Evolutionary conservation across 1,284 basidiomycete species (phyloP), one percentile per base, ranked within the genome.

Genomic region (Boletus hoseneyae): DNA sequence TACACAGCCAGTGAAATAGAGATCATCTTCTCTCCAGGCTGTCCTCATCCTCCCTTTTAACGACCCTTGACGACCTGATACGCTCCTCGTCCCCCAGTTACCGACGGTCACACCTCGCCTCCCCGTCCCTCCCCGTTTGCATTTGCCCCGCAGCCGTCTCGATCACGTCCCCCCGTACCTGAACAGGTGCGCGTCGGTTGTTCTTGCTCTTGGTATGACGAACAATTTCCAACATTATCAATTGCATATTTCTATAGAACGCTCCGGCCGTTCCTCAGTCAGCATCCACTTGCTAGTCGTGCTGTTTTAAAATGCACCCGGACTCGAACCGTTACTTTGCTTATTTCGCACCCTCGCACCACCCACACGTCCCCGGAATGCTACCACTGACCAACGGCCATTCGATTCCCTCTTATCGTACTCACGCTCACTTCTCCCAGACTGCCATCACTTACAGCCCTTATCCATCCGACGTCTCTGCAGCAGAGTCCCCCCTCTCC

Each of bases 191-290:
- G 66, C 63, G 47, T 63, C 57, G 57, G n/a, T n/a, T n/a, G 64
- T 55, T 65, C 59, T 54, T 62, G 50, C 48, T 45, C 56, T 65
- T 53, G 64, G 57, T 64, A 67, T 68, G 65, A 65, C 64, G 64
- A 53, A 52, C 52, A 42, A 65, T 65, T 65, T 65, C 66, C 65
- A 65, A 65, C 63, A 51, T 51, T 44, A 48, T 60, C 60, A 67
- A 68, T 69, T 69, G 51, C 65, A 64, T 64, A 64, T 64, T 64
- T 61, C 60, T 23, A 58, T 67, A 64, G 65, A 64, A 59, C 65
- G 62, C 59, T 61, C 64, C 62, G 50, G 61, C 55, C 63, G 52
- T 52, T 50, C 60, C 52, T 48, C 54, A 21, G 21, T 21, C 21
- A 21, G 21, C 21, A 21, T 21, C 21, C 21, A 21, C 21, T n/a